Base-by-base conservation (phyloP, 2,329 filamentous ascomycete species). In the Penicillium sp. region DNA sequence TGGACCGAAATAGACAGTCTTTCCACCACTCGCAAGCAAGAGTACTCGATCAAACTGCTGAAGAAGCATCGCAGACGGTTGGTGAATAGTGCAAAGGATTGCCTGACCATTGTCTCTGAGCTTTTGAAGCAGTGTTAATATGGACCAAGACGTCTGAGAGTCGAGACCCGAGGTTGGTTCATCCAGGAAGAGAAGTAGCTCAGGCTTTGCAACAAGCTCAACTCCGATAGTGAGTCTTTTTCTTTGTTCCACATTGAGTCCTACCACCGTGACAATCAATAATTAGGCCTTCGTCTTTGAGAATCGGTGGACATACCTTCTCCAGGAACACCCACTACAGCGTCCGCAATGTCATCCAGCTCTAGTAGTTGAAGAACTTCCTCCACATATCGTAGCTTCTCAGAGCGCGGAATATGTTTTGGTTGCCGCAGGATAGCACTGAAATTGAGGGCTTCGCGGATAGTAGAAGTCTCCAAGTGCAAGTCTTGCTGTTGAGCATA, bases 401-500 rank as follows among this genome's bases (percentile, higher is more conserved):
- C 79, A 10, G 70, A 66, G 43, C 72, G 71, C 0, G 79, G 72
- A 0, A 75, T 73, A 10, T 81, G 70, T 33, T 72, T 77, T 0
- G 80, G 77, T 53, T 84, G 81, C 28, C 81, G 74, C 4, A 84
- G 71, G 48, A 80, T 71, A 2, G 81, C 81, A 8, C 77, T 81
- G 60, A 85, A 84, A n/a, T 77, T 72, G 9, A 84, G 69, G 1
- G 81, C 80, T 59, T 84, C 81, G 40, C 81, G 73, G 4, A 85
- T 80, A 2, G 81, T 84, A 17, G 73, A 69, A 9, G 78, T 78
- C 9, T 75, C 65, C 48, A 82, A 78, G 48, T 84, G 81, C 4
- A 83, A 73, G 58, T 85, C 81, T 19, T 80, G 69, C 54, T 85
- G 81, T 57, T 84, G 79, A 0, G 79, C 80, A 50, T 83, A 84